These are phyloP conservation scores for Capsicum rhomboideum DNA, from an alignment of 257 asterid genomes.

Conservation along the genomic window DNA sequence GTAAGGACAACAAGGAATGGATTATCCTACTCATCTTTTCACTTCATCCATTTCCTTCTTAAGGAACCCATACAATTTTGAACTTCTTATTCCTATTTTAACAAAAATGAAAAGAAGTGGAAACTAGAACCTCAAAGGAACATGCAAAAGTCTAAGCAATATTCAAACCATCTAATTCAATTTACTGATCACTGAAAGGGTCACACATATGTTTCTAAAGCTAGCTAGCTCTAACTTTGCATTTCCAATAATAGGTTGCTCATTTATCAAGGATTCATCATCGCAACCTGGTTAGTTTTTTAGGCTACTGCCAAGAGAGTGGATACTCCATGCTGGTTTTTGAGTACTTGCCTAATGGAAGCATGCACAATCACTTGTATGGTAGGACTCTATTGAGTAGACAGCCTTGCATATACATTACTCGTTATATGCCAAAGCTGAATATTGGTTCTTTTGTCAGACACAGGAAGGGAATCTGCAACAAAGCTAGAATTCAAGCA, in stretches of 20 bases:
- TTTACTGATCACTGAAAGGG: background rate
- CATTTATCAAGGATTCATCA: slow-evolving; percentile 39
- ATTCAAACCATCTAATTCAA: background rate
- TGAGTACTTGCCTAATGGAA: slow-evolving; percentile 65
- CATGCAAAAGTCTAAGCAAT: too few species aligned
- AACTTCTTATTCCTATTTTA: background rate
- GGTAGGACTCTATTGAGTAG: slow-evolving; percentile 26
- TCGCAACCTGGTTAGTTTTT: slow-evolving; percentile 50
- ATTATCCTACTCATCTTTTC: background rate
- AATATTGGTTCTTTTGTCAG: slow-evolving; percentile 3
- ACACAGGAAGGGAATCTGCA: slow-evolving; percentile 24
- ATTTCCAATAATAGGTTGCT: slow-evolving; percentile 37
- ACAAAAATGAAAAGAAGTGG: background rate
- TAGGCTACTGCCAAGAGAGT: slow-evolving; percentile 68
- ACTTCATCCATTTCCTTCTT: background rate
- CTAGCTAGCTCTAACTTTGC: slow-evolving; percentile 6
- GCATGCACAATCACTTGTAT: slow-evolving; percentile 51
- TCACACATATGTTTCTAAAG: background rate
- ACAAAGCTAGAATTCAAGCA: slow-evolving; percentile 73
- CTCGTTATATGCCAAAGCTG: background rate
- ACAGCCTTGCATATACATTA: background rate
- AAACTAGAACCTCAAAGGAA: background rate
- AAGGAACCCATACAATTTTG: background rate
- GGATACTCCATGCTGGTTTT: slow-evolving; percentile 58
- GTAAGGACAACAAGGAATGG: background rate